phyloP scores from a whole-genome alignment of 2,329 filamentous ascomycete genomes.

The Blastomyces emzantsi region DNA sequence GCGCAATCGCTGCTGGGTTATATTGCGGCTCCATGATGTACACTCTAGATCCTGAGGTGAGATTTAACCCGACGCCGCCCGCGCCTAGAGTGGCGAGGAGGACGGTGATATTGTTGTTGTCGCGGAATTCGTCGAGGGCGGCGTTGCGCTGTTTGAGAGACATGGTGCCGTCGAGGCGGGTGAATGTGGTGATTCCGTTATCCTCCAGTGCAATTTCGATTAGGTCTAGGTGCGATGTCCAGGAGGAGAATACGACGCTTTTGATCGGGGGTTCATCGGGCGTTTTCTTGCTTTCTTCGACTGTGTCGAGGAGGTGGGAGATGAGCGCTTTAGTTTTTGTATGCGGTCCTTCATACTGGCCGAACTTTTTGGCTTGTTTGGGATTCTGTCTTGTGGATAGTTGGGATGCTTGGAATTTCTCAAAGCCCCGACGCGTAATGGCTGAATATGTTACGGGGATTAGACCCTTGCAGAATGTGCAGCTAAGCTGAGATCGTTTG shows the following conservation, averaged over 20 bases:
- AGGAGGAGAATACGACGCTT: slow-evolving; percentile 91
- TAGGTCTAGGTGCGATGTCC: slow-evolving; percentile 89
- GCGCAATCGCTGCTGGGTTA: slow-evolving; percentile 89
- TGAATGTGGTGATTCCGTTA: slow-evolving; percentile 48
- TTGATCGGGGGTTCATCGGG: slow-evolving; percentile 69
- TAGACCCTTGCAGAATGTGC: slow-evolving; percentile 58
- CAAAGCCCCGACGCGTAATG: slow-evolving; percentile 52
- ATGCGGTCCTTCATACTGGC: slow-evolving; percentile 72
- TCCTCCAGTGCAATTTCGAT: slow-evolving; percentile 72
- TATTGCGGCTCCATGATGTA: slow-evolving; percentile 99
- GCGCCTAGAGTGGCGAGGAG: slow-evolving; percentile 90
- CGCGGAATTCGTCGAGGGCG: slow-evolving; percentile 69
- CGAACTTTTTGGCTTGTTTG: slow-evolving; percentile 48
- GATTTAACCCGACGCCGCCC: slow-evolving; percentile 82
- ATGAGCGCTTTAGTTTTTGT: slow-evolving; percentile 84
- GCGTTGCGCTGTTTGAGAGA: slow-evolving; percentile 60
- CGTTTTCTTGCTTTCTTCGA: slow-evolving; percentile 42
- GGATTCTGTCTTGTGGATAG: slow-evolving; percentile 45
- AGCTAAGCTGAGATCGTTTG: slow-evolving; percentile 41
- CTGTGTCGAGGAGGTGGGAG: slow-evolving; percentile 58
- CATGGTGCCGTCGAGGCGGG: slow-evolving; percentile 88
- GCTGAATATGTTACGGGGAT: slow-evolving; percentile 58
- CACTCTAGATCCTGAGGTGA: slow-evolving; percentile 75
- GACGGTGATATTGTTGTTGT: slow-evolving; percentile 61
- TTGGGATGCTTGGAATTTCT: slow-evolving; percentile 45